Evolutionary conservation across 352 stramenopile species (phyloP), one percentile per base, ranked within the genome.

Genomic region (Thalassiosira ordinaria): DNA sequence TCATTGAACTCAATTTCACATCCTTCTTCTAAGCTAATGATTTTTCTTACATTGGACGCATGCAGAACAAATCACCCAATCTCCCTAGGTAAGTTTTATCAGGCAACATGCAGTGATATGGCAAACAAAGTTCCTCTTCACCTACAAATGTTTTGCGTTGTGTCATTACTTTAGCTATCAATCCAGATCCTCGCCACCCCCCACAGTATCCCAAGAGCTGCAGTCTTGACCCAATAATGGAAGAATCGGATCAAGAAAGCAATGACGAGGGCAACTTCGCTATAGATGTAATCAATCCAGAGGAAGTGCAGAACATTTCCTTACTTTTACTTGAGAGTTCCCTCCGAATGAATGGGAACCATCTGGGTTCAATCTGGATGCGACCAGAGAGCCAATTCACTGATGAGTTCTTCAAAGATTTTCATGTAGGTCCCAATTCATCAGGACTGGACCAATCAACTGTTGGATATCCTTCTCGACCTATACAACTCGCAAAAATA

Each of bases 321-420:
- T 85, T 89, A 59, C 51, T 95, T 7, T 78, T 96, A 24, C 53
- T 96, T 26, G 91, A 96, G 59, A 88, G 80, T 65, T 84, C 92
- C 14, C 59, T 95, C 31, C 46, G 73, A 64, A 53, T 86, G 41
- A 76, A 84, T 59, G 89, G 91, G 14, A 89, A 83, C 41, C 88
- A 93, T 74, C 62, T 95, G 20, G 91, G 91, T 2, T 87, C 72
- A 22, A 61, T 95, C 56, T 95, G 92, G 91, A 84, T 96, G n/a
- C 81, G 81, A 73, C 91, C 91, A 18, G 79, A 92, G 29, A n/a
- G n/a, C n/a, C 78, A 82, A 73, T 53, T 65, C 41, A 65, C n/a
- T 35, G 20, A 37, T 74, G 56, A 33, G 16, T 26, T 72, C 41
- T 55, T 69, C 59, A 55, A 65, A 56, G 68, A 72, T 74, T 33